phyloP scores from a whole-genome alignment of 2,329 filamentous ascomycete genomes.

The Hymenoscyphus scutula region DNA sequence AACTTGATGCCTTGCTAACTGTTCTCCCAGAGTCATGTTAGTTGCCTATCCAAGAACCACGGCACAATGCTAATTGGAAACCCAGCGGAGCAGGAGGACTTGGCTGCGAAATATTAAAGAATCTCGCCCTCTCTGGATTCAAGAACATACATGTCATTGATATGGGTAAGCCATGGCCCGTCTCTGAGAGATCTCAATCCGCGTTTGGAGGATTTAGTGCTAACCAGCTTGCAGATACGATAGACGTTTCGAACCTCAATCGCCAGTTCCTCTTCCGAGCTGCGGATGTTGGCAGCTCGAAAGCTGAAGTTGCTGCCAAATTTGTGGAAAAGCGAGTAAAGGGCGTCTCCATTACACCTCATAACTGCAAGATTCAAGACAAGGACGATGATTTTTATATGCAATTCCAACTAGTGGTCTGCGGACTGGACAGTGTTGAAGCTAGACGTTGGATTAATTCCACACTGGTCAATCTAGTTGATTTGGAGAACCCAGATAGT shows the following conservation, averaged over 20 bases:
- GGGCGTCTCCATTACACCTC: conserved; percentile 88
- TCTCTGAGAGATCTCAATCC: too few species aligned
- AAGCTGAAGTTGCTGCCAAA: conserved; percentile 86
- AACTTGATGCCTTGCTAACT: conserved; percentile 24
- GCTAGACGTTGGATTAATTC: conserved; percentile 98
- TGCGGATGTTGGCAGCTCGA: conserved; percentile 86
- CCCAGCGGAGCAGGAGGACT: conserved; percentile 85
- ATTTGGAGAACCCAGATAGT: conserved; percentile 75
- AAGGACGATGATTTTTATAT: conserved; percentile 96
- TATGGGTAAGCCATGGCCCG: conserved; percentile 66
- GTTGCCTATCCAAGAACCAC: conserved; percentile 17
- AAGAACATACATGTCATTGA: conserved; percentile 98
- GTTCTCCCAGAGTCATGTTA: conserved; percentile 34
- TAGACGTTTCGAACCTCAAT: conserved; percentile 97
- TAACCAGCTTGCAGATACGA: conserved; percentile 67
- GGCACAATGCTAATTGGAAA: conserved; percentile 21
- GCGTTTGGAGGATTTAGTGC: neutral
- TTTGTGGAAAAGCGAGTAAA: conserved; percentile 90
- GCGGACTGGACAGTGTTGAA: conserved; percentile 94
- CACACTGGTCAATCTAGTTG: conserved; percentile 86
- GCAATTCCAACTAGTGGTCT: conserved; percentile 92
- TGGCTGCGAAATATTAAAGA: conserved; percentile 95
- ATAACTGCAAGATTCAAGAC: conserved; percentile 94
- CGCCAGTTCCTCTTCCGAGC: conserved; percentile 95
- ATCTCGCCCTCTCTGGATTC: conserved; percentile 92